phyloP scores from a whole-genome alignment of 176 grass and related monocot genomes.

The Luzula sylvatica region DNA sequence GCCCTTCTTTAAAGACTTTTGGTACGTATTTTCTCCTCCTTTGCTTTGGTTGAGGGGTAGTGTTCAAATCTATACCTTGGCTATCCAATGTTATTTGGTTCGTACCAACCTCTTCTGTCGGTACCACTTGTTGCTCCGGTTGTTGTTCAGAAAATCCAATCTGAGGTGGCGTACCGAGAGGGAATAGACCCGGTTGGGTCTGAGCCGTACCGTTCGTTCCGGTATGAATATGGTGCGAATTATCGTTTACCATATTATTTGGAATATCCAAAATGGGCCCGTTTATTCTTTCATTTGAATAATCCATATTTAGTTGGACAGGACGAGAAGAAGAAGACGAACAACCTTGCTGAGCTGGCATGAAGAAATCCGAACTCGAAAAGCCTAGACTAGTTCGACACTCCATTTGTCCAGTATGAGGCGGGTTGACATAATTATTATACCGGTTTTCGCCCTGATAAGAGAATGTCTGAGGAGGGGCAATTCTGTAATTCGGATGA shows the following conservation, averaged over 20 bases:
- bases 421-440: not conserved
- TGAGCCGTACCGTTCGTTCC: constrained; percentile 4
- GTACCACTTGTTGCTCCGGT: constrained; percentile 4
- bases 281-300: constrained; percentile 3
- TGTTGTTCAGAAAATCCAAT: not conserved
- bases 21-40: constrained; percentile 69
- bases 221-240: not conserved
- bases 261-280: not conserved
- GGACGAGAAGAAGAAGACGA: not conserved
- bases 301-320: constrained; percentile 2
- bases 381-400: not conserved
- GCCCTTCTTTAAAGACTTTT: constrained; percentile 60
- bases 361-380: not conserved
- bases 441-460: not conserved
- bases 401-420: not conserved
- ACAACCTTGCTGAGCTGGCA: not conserved
- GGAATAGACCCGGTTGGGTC: not conserved
- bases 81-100: constrained; percentile 8
- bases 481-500: not conserved
- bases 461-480: not conserved
- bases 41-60: constrained; percentile 39
- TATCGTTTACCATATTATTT: not conserved
- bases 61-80: constrained; percentile 45
- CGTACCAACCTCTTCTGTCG: constrained; percentile 17
- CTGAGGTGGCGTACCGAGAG: not conserved